A percentile compares a stretch with the other conserved stretches of the same genome.
These are phyloP conservation scores for Yarrowia hollandica DNA, from an alignment of 805 yeast species.

Conservation along the genomic window DNA sequence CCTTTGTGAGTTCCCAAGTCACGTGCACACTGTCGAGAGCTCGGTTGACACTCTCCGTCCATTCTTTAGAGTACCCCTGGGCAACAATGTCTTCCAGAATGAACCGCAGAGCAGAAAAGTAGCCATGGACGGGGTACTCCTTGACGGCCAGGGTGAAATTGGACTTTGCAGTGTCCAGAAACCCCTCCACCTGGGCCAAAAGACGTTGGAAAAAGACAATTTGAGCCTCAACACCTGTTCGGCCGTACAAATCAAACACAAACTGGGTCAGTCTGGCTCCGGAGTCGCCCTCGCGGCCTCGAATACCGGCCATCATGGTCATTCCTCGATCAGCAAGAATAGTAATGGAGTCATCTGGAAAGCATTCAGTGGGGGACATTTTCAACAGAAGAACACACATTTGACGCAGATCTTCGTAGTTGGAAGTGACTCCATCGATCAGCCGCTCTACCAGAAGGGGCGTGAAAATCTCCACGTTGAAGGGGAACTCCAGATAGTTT, in stretches of 20 bases:
- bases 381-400: conserved; percentile 50
- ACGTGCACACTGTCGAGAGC: conserved; percentile 33
- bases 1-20: conserved; percentile 51
- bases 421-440: conserved; percentile 63
- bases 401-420: conserved; percentile 75
- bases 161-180: conserved; percentile 42
- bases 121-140: conserved; percentile 64
- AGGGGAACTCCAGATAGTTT: conserved; percentile 53
- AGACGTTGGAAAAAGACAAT: conserved; percentile 41
- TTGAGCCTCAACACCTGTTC: conserved; percentile 31
- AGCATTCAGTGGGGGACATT: conserved; percentile 45
- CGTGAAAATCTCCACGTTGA: conserved; percentile 48
- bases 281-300: conserved; percentile 70
- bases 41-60: conserved; percentile 34
- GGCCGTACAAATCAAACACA: conserved; percentile 45
- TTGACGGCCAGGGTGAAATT: conserved; percentile 49
- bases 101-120: conserved; percentile 57
- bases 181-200: conserved; percentile 41
- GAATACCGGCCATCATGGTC: conserved; percentile 41
- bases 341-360: conserved; percentile 34
- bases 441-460: conserved; percentile 50
- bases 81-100: conserved; percentile 43
- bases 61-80: conserved; percentile 32
- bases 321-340: conserved; percentile 33
- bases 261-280: conserved; percentile 70